Base-by-base conservation (phyloP, 306 rosid genomes). In the Parietaria judaica region DNA sequence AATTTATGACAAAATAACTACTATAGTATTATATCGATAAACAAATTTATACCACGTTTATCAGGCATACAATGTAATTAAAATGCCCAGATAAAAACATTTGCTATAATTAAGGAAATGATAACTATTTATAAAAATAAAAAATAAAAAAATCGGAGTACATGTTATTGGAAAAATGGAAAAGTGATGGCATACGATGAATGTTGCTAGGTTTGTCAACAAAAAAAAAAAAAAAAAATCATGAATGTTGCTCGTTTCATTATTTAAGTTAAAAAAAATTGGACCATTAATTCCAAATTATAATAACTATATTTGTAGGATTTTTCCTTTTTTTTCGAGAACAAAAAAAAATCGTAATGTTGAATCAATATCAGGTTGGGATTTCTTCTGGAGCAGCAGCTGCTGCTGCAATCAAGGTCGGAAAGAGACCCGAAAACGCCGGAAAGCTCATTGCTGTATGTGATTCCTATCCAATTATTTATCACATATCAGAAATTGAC, bases 301-400 rank as follows among this genome's bases (percentile, higher is more conserved):
- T 23, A 23, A 23, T 23, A 23, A 23, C 31, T 23, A 23, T 23
- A 23, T 23, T 23, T 23, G 45, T 41, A 41, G 45, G 45, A 41
- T 41, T 5, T 23, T 23, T 23, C 31, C 9, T 41, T 41, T 41
- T 51, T 14, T 37, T 50, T 11, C 37, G 9, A 14, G 38, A 35
- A 3, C 12, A 6, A 16, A 36, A 16, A 36, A 50, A 14, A 35
- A 34, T 71, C 48, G 43, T 80, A 36, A 64, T 55, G 64, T 65
- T 72, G 51, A 66, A 68, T 68, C 76, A 16, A 59, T 66, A 67
- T 66, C 78, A 92, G 99, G 99, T 88, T 58, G 99, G 99, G 34
- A 88, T 92, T 70, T 92, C 99, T 71, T 92, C 99, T 8, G 99
- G 99, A 69, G 99, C 96, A 54, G 96, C 99, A 3, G 84, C 95